A percentile compares a stretch with the other conserved stretches of the same genome.
Conservation (phyloP, 306 rosid species). For the Canavalia gladiata region DNA sequence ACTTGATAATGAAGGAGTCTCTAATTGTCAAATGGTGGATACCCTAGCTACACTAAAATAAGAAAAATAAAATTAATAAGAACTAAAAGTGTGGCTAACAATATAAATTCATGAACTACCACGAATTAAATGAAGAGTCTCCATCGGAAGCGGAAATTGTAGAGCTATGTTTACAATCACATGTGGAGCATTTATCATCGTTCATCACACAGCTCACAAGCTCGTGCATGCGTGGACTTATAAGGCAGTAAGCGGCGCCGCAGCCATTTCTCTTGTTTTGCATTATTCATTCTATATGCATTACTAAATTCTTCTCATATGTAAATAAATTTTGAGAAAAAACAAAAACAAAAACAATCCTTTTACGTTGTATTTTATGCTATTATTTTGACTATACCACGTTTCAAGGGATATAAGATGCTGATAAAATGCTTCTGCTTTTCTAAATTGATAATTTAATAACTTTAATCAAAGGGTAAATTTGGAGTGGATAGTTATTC, state of each 20-base stretch:
- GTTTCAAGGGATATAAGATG: background rate
- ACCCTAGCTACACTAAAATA: no score
- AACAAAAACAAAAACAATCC: background rate
- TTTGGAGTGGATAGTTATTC: background rate
- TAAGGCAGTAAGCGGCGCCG: conserved; percentile 51
- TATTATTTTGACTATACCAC: background rate
- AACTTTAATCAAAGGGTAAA: background rate
- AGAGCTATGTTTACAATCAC: background rate
- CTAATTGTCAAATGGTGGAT: no score
- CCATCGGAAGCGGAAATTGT: background rate
- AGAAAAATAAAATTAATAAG: no score
- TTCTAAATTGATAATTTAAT: background rate
- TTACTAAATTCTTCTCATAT: background rate
- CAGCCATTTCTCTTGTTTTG: conserved; percentile 52
- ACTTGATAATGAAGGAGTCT: no score
- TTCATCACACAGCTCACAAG: conserved; percentile 48
- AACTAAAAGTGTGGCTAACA: no score
- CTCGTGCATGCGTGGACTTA: conserved; percentile 51
- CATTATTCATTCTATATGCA: conserved; percentile 27
- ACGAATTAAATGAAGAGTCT: background rate
- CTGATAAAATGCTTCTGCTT: background rate
- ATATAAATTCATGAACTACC: background rate
- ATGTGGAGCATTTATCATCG: conserved; percentile 50
- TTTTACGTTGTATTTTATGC: background rate
- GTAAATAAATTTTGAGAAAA: background rate